Evolutionary conservation across 305 asterid species (phyloP).

Genomic region (Caryopteris hybrid): DNA sequence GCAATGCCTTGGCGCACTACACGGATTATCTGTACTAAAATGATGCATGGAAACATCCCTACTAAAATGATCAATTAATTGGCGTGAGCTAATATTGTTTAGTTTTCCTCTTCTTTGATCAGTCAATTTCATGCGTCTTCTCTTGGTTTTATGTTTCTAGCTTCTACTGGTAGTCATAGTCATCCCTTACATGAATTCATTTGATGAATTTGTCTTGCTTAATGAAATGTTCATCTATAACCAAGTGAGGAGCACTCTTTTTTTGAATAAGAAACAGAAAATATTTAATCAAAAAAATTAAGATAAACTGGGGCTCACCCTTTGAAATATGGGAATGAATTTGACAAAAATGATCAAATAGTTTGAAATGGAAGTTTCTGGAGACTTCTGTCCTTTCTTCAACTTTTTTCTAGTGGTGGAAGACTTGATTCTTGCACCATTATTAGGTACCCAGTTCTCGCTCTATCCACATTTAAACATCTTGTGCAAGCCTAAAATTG

Average conservation of each 20-base stretch:
- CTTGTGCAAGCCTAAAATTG: background rate
- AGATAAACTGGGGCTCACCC: too few relatives aligned
- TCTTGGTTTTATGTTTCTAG: background rate
- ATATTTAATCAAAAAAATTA: too few relatives aligned
- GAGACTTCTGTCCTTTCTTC: background rate
- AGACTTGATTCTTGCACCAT: background rate
- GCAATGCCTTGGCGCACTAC: background rate
- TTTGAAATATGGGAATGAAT: background rate
- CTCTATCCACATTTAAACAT: background rate
- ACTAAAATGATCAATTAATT: background rate
- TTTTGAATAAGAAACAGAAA: too few relatives aligned
- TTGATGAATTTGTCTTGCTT: slow-evolving; percentile 5
- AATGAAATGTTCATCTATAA: background rate
- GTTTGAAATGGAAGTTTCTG: background rate
- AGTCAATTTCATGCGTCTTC: background rate
- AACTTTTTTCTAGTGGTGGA: background rate
- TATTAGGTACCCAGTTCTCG: background rate
- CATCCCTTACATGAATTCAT: background rate
- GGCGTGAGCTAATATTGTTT: background rate
- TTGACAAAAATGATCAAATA: background rate
- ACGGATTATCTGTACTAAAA: too few relatives aligned
- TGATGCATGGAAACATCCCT: background rate
- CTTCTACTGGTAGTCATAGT: background rate
- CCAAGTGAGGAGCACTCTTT: background rate
- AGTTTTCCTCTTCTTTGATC: background rate